phyloP scores from a whole-genome alignment of 176 grass and related monocot genomes.

The Saccharum officinarum region DNA sequence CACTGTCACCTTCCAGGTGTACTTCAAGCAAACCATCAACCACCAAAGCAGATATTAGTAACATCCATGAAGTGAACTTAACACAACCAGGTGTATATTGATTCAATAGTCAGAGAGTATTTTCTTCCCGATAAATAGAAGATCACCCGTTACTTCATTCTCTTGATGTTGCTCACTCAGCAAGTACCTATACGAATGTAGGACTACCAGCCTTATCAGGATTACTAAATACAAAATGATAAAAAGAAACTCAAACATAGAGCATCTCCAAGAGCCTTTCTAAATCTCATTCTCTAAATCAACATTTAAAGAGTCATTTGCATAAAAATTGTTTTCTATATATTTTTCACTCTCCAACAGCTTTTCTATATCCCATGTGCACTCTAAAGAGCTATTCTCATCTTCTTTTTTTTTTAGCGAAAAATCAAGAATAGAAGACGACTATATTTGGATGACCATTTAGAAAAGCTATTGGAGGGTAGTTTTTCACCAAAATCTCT shows the following conservation, averaged over 20 bases:
- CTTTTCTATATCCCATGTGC: no score
- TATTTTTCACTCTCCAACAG: no score
- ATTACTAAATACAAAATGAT: not conserved
- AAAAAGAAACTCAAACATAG: not conserved
- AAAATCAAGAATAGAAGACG: no score
- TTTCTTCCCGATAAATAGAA: not conserved
- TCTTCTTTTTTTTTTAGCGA: no score
- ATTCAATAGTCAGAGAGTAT: not conserved
- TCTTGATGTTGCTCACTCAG: not conserved
- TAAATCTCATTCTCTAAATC: no score
- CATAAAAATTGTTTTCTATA: no score
- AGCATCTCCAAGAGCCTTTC: no score
- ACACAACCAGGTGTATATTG: not conserved
- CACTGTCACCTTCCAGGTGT: not conserved
- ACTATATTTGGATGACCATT: no score
- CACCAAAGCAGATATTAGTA: not conserved
- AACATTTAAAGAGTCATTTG: no score
- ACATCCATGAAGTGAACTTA: not conserved
- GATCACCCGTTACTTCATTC: not conserved
- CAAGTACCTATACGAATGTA: not conserved
- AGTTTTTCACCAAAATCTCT: no score
- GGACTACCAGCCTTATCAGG: not conserved
- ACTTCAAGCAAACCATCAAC: not conserved
- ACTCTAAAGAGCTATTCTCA: no score
- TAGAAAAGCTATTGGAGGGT: no score